Percentiles rank a stretch among this genome's conserved stretches.
phyloP scores from a whole-genome alignment of 768 basidiomycete genomes.

The Cystofilobasidium ferigula region DNA sequence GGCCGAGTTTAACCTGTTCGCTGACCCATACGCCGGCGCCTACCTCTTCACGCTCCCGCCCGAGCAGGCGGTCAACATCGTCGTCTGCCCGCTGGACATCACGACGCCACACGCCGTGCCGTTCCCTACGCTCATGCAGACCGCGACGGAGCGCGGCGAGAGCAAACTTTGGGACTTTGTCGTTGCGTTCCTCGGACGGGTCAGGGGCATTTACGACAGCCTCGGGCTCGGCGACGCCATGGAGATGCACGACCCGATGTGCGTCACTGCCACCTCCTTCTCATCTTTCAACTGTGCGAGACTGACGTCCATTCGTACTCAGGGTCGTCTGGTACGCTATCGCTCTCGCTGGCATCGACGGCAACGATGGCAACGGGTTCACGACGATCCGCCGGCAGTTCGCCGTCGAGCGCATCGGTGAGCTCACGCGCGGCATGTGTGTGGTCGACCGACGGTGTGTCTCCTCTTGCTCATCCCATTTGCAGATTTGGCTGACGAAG shows the following conservation, averaged over 20 bases:
- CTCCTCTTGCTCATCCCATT: neutral
- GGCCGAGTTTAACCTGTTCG: conserved; percentile 49
- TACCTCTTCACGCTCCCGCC: conserved; percentile 42
- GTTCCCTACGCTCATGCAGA: conserved; percentile 44
- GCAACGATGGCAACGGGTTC: conserved; percentile 47
- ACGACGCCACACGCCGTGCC: conserved; percentile 69
- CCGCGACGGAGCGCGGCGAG: conserved; percentile 42
- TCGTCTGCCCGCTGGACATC: conserved; percentile 64
- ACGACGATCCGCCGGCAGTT: conserved; percentile 46
- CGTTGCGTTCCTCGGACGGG: conserved; percentile 62
- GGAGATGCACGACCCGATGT: conserved; percentile 78
- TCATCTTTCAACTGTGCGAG: neutral
- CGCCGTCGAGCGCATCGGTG: conserved; percentile 61
- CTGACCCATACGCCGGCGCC: conserved; percentile 73
- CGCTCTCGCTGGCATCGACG: conserved; percentile 39
- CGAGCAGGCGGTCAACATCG: conserved; percentile 29
- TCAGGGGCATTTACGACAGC: conserved; percentile 61
- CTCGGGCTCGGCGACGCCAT: conserved; percentile 68
- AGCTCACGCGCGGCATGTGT: conserved; percentile 75
- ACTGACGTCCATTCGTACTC: neutral
- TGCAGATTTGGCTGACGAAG: neutral
- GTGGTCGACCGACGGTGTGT: conserved; percentile 59
- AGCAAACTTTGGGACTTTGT: conserved; percentile 48
- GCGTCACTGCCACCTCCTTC: neutral
- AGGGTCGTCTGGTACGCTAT: conserved; percentile 74